Evolutionary conservation across 176 grass and related monocot species (phyloP), one percentile per base, ranked within the genome.

Genomic region (Stipa capillata): DNA sequence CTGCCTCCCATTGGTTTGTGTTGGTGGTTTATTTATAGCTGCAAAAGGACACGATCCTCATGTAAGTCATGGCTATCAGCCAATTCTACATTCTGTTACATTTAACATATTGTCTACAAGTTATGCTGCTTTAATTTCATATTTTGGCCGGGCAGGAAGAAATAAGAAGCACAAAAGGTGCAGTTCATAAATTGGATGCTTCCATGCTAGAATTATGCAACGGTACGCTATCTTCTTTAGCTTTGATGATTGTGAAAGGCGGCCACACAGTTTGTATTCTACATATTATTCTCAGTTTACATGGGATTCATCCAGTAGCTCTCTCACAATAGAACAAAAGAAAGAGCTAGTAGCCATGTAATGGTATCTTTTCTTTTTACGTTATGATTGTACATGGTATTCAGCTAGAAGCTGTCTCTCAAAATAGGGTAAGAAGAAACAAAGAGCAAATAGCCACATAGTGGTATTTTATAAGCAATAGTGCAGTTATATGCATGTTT

Each of bases 1-100:
- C 40, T 99, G 90, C 41, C 79, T 99, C 64, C 96, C 96, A 0
- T 87, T 99, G 40, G 84, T 95, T 64, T 90, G 92, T 78, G 82
- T 95, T 56, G 96, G 92, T 85, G 96, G 96, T 70, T 89, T 98
- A 79, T 94, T 98, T 33, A 3, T 98, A 83, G 96, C 92, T 72
- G 92, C 96, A 67, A 94, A 98, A 92, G 96, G 96, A 15, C 80
- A 88, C 20, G 63, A 98, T 75, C 96, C 96, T 78, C 89, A 91
- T 77, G 92, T 98, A 65, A 56, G 69, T 56, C 15, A 37, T 92
- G 40, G 15, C 24, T 56, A 16, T 63, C 75, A 27, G 35, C 53
- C 7, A 70, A 84, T 49, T 81, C 18, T 1, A 8, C 39, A 20
- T 31, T 44, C 3, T 0, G 4, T 57, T 63, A 41, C 56, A 20